These are phyloP conservation scores for Monosporascus sp. DNA, from an alignment of 2,329 filamentous ascomycete genomes.

Conservation along the genomic window DNA sequence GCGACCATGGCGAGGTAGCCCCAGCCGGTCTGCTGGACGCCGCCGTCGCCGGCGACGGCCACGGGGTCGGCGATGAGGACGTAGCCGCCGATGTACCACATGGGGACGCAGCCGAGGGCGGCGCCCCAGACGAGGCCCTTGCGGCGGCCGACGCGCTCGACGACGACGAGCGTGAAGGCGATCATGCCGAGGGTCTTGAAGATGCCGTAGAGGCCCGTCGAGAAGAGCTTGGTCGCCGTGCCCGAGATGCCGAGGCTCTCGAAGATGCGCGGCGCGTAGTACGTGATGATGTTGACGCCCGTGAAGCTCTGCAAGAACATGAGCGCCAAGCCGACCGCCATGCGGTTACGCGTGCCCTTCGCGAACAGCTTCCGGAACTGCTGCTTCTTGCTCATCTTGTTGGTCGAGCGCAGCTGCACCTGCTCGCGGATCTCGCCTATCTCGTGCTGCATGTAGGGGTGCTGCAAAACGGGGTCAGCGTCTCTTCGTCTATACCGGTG, in stretches of 20 bases:
- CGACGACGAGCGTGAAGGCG: constrained; percentile 38
- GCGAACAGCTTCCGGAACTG: constrained; percentile 30
- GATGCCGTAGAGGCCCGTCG: constrained; percentile 37
- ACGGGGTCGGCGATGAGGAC: constrained; percentile 29
- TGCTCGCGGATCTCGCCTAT: constrained; percentile 57
- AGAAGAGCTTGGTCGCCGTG: constrained; percentile 29
- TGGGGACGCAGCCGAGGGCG: constrained; percentile 34
- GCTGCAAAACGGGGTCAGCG: constrained; percentile 7
- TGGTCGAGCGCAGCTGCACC: constrained; percentile 30
- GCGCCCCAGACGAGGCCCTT: constrained; percentile 42
- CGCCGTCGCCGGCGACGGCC: constrained; percentile 38
- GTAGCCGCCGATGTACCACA: constrained; percentile 38
- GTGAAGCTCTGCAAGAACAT: constrained; percentile 42
- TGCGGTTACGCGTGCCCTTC: constrained; percentile 36
- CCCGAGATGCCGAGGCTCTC: constrained; percentile 31
- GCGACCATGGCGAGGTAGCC: constrained; percentile 45
- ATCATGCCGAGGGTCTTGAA: constrained; percentile 33
- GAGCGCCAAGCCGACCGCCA: constrained; percentile 51
- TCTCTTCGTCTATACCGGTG: no score
- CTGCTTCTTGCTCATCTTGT: constrained; percentile 23
- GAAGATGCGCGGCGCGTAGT: constrained; percentile 42
- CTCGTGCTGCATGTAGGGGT: constrained; percentile 49
- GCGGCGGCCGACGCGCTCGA: constrained; percentile 43
- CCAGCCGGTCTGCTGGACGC: constrained; percentile 36
- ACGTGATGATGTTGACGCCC: constrained; percentile 57